phyloP scores from a whole-genome alignment of 805 yeast genomes.

The Yamadazyma ubonensis region DNA sequence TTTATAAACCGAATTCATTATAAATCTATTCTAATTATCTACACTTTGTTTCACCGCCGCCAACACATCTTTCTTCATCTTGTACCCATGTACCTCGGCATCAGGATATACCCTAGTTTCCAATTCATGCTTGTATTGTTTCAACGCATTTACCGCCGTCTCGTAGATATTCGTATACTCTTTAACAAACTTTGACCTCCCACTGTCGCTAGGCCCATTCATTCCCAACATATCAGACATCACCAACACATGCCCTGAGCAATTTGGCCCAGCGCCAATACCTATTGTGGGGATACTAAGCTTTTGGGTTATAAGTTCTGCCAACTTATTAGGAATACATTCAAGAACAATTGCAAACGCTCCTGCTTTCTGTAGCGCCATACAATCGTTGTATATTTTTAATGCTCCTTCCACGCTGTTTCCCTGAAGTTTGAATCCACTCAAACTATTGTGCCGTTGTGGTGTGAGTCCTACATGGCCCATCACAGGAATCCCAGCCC shows the following conservation, averaged over 20 bases:
- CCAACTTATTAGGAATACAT: slow-evolving; percentile 79
- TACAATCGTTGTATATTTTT: slow-evolving; percentile 63
- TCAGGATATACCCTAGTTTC: slow-evolving; percentile 57
- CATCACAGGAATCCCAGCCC: slow-evolving; percentile 81
- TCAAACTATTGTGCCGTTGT: slow-evolving; percentile 71
- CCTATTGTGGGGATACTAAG: slow-evolving; percentile 84
- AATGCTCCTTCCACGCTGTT: slow-evolving; percentile 52
- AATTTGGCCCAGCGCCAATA: slow-evolving; percentile 86
- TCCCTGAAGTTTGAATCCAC: slow-evolving; percentile 92
- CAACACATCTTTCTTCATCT: slow-evolving; percentile 63
- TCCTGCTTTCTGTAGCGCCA: slow-evolving; percentile 70
- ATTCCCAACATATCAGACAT: slow-evolving; percentile 81
- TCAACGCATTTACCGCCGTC: slow-evolving; percentile 50
- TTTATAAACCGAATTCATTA: too few species aligned
- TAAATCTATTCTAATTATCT: background rate
- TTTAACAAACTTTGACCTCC: slow-evolving; percentile 75
- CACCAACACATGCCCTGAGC: slow-evolving; percentile 89
- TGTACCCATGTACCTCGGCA: slow-evolving; percentile 59
- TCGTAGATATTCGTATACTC: slow-evolving; percentile 55
- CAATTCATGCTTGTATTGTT: slow-evolving; percentile 61
- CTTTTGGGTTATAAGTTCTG: slow-evolving; percentile 57
- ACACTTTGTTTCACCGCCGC: slow-evolving; percentile 21
- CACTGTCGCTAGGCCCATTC: slow-evolving; percentile 46
- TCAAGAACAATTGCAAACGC: slow-evolving; percentile 75
- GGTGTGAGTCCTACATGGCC: slow-evolving; percentile 95